phyloP scores from a whole-genome alignment of 1,284 basidiomycete species.

The Microbotryum lychnidis-dioicae region DNA sequence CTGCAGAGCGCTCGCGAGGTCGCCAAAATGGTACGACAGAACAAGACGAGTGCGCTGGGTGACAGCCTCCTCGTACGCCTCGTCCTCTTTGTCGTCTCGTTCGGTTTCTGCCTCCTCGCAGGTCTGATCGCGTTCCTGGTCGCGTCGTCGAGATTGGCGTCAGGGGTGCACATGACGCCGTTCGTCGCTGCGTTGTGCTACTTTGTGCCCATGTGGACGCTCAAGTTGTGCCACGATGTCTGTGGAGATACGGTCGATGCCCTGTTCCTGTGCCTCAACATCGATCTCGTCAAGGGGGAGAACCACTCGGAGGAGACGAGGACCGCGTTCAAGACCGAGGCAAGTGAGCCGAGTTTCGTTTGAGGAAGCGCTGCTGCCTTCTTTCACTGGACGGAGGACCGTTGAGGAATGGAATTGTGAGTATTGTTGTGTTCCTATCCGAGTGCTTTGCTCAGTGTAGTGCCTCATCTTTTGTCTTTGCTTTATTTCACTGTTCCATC shows the following conservation, averaged over 20 bases:
- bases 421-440: neutral
- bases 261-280: conserved; percentile 8
- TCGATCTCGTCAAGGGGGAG: too few species aligned
- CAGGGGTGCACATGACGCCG: neutral
- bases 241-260: conserved; percentile 22
- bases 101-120: conserved; percentile 56
- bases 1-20: conserved; percentile 5
- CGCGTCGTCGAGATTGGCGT: conserved; percentile 22
- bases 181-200: conserved; percentile 19
- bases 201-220: conserved; percentile 23
- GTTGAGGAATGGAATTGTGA: neutral
- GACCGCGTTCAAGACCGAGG: too few species aligned
- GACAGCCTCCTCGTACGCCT: conserved; percentile 48
- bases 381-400: too few species aligned
- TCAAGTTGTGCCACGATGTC: conserved; percentile 14
- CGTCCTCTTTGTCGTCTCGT: conserved; percentile 61
- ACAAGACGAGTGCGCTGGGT: conserved; percentile 27
- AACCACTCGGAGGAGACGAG: too few species aligned
- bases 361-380: too few species aligned
- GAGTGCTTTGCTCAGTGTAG: neutral
- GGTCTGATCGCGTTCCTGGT: conserved; percentile 38
- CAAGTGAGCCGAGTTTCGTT: too few species aligned
- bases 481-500: neutral
- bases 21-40: conserved; percentile 15
- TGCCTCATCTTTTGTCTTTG: neutral